A percentile compares a stretch with the other conserved stretches of the same genome.
phyloP scores from a whole-genome alignment of 768 basidiomycete genomes.

The Mycena polygramma region DNA sequence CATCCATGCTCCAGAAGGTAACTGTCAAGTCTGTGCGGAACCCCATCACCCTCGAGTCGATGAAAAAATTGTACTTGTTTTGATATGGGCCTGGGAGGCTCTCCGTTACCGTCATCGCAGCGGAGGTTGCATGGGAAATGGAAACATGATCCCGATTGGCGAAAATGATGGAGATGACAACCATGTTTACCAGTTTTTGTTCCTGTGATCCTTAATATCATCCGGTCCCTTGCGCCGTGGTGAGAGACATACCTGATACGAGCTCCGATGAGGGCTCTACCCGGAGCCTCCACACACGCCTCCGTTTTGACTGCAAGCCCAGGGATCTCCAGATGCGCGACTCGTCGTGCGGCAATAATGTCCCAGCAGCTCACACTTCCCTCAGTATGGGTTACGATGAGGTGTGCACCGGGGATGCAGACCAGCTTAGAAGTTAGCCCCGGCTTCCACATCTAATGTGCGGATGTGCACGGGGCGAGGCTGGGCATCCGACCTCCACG shows the following conservation, averaged over 20 bases:
- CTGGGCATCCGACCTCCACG: too few species aligned
- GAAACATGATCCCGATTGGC: background rate
- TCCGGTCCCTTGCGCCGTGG: too few species aligned
- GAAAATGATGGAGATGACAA: background rate
- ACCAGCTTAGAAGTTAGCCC: background rate
- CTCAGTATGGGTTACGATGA: background rate
- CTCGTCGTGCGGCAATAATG: background rate
- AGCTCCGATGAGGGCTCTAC: background rate
- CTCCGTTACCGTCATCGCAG: background rate
- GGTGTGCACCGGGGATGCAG: background rate
- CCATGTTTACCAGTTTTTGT: background rate
- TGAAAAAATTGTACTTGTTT: background rate
- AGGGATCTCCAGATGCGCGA: background rate
- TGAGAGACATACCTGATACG: background rate
- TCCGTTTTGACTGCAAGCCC: background rate
- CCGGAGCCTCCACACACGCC: background rate
- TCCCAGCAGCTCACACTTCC: conserved; percentile 4
- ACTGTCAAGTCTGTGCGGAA: background rate
- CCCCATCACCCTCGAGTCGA: background rate
- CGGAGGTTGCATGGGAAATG: background rate
- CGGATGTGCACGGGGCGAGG: too few species aligned
- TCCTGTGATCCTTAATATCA: background rate
- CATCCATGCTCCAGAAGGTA: background rate
- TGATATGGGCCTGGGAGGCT: too few species aligned
- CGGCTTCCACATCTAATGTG: too few species aligned